phyloP scores from a whole-genome alignment of 768 basidiomycete genomes.

The Hydnum rufescens region DNA sequence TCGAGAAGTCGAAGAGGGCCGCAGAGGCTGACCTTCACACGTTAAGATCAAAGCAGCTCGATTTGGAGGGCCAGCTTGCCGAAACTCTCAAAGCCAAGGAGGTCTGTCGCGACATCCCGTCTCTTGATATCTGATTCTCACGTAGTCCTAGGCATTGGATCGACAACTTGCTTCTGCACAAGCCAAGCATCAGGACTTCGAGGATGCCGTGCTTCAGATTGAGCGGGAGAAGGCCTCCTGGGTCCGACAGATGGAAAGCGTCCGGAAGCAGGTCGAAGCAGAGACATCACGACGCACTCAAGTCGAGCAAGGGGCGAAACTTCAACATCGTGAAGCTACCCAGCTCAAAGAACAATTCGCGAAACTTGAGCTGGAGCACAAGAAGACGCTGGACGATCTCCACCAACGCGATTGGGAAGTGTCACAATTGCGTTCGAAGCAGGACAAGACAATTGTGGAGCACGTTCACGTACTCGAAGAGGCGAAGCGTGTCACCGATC shows the following conservation, averaged over 20 bases:
- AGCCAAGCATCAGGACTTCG: constrained; percentile 63
- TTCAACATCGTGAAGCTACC: constrained; percentile 48
- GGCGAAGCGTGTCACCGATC: constrained; percentile 85
- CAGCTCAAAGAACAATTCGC: constrained; percentile 46
- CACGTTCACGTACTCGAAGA: constrained; percentile 93
- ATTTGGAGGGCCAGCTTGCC: constrained; percentile 41
- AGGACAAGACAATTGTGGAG: constrained; percentile 97
- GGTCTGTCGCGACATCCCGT: constrained; percentile 24
- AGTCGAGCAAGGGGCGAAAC: constrained; percentile 43
- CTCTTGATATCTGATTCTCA: constrained; percentile 4
- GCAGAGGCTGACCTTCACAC: constrained; percentile 55
- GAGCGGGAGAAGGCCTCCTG: constrained; percentile 65
- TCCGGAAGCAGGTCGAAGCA: constrained; percentile 49
- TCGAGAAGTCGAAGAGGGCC: constrained; percentile 47
- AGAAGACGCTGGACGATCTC: constrained; percentile 60
- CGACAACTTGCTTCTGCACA: constrained; percentile 55
- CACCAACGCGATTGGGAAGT: constrained; percentile 71
- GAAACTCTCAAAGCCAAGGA: constrained; percentile 50
- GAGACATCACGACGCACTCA: constrained; percentile 56
- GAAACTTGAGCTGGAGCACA: constrained; percentile 62
- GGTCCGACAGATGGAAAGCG: constrained; percentile 48
- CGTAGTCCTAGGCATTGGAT: constrained; percentile 40
- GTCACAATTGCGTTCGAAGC: constrained; percentile 63
- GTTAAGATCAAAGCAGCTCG: constrained; percentile 47
- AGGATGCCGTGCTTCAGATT: constrained; percentile 68